Evolutionary conservation across 2,329 filamentous ascomycete genomes (phyloP).

Genomic region (Aspergillus sp.): DNA sequence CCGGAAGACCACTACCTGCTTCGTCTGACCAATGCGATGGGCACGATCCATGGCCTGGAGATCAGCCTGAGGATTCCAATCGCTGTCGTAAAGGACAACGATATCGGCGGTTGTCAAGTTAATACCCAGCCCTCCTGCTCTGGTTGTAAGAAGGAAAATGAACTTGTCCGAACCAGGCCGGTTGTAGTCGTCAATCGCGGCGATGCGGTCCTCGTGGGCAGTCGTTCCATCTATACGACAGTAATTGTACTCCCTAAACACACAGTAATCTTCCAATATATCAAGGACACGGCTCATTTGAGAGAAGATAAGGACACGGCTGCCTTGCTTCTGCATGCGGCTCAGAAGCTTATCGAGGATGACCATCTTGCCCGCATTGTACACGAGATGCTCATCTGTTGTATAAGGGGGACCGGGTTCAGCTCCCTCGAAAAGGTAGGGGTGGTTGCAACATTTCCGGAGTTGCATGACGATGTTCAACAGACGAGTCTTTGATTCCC

Average conservation of each 20-base stretch:
- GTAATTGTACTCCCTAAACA: conserved; percentile 92
- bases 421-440: conserved; percentile 95
- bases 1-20: conserved; percentile 93
- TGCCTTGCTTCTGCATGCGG: conserved; percentile 80
- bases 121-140: conserved; percentile 93
- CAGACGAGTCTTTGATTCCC: conserved; percentile 93
- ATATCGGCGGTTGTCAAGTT: conserved; percentile 95
- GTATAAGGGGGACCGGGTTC: conserved; percentile 97
- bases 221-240: conserved; percentile 96
- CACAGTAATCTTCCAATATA: conserved; percentile 96
- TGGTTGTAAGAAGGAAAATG: conserved; percentile 89
- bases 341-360: conserved; percentile 89
- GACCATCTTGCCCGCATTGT: conserved; percentile 95
- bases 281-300: conserved; percentile 98
- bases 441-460: conserved; percentile 97
- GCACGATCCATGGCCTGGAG: conserved; percentile 98
- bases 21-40: conserved; percentile 97
- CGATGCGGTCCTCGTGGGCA: conserved; percentile 94
- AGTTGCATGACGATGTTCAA: conserved; percentile 99
- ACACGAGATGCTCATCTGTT: conserved; percentile 91
- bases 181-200: conserved; percentile 98
- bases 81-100: conserved; percentile 93
- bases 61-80: conserved; percentile 99
- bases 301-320: conserved; percentile 96
- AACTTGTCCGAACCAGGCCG: conserved; percentile 94